Conservation (phyloP, 1,284 basidiomycete species). For the Boletus austroedulis region DNA sequence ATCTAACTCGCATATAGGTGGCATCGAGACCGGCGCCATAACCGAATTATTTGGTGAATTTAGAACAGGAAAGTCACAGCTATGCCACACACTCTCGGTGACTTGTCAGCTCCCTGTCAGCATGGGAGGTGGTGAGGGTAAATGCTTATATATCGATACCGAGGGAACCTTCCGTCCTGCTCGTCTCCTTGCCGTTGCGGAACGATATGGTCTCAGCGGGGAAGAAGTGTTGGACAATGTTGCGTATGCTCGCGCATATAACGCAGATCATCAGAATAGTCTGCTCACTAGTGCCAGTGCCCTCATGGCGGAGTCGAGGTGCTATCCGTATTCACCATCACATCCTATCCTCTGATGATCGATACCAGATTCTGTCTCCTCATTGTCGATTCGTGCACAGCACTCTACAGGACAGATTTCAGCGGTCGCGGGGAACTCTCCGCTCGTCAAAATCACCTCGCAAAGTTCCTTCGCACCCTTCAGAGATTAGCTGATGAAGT, state of each 20-base stretch:
- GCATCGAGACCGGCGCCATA: constrained; percentile 98
- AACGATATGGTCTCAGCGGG: constrained; percentile 92
- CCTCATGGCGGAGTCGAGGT: constrained; percentile 97
- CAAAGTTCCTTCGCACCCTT: constrained; percentile 91
- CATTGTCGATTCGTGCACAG: constrained; percentile 96
- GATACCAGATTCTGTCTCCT: constrained; percentile 86
- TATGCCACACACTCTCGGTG: constrained; percentile 97
- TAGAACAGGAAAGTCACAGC: constrained; percentile 96
- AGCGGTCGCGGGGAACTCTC: constrained; percentile 94
- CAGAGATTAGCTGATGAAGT: constrained; percentile 97
- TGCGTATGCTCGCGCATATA: constrained; percentile 97
- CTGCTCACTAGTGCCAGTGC: constrained; percentile 91
- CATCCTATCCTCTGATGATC: constrained; percentile 8
- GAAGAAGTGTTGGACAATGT: constrained; percentile 99
- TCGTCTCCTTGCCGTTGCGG: constrained; percentile 91
- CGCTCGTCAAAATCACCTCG: constrained; percentile 95
- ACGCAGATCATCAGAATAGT: constrained; percentile 95
- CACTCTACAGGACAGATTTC: constrained; percentile 95
- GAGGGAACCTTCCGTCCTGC: constrained; percentile 99
- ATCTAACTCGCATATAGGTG: constrained; percentile 51
- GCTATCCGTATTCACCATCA: constrained; percentile 21
- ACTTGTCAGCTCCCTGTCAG: constrained; percentile 96
- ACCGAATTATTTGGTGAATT: constrained; percentile 99
- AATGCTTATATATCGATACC: constrained; percentile 98
- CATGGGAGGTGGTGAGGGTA: constrained; percentile 99